Conservation (phyloP, 2,329 filamentous ascomycete species). For the Epichloe glyceriae region DNA sequence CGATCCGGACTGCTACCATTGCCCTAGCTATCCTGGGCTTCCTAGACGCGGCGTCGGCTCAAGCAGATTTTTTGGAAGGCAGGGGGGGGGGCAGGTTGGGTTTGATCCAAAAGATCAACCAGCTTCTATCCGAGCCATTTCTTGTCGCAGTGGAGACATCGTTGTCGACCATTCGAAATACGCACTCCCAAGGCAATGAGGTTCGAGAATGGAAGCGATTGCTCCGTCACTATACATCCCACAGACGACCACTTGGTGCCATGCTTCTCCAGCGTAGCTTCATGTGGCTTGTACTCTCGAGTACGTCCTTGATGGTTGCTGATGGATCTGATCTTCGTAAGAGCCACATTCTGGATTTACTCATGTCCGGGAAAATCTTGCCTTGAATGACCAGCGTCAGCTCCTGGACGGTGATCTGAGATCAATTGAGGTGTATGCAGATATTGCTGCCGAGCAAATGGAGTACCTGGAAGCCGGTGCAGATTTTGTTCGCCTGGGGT, state of each 20-base stretch:
- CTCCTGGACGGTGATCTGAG: conserved; percentile 38
- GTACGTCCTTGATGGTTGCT: conserved; percentile 59
- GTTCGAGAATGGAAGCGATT: conserved; percentile 82
- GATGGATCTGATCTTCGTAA: conserved; percentile 46
- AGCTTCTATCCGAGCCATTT: conserved; percentile 71
- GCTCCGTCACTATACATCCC: conserved; percentile 66
- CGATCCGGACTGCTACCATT: conserved; percentile 58
- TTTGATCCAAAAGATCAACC: conserved; percentile 58
- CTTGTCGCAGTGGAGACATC: conserved; percentile 78
- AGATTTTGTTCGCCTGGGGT: conserved; percentile 72
- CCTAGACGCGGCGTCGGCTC: conserved; percentile 64
- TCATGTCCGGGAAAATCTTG: conserved; percentile 46
- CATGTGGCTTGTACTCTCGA: conserved; percentile 70
- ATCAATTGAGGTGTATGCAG: conserved; percentile 51
- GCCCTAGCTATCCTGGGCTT: conserved; percentile 84
- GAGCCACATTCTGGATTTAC: conserved; percentile 58
- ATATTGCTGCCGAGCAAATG: conserved; percentile 71
- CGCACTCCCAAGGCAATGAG: conserved; percentile 48
- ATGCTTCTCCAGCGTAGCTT: conserved; percentile 86
- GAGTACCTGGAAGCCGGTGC: conserved; percentile 75
- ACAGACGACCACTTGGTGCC: conserved; percentile 71
- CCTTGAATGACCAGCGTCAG: conserved; percentile 20
- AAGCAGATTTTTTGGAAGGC: conserved; percentile 76
- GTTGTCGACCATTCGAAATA: conserved; percentile 79
- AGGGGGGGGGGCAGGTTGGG: conserved; percentile 61